Base-by-base conservation (phyloP, 306 rosid species). In the Pterocarpus santalinus region DNA sequence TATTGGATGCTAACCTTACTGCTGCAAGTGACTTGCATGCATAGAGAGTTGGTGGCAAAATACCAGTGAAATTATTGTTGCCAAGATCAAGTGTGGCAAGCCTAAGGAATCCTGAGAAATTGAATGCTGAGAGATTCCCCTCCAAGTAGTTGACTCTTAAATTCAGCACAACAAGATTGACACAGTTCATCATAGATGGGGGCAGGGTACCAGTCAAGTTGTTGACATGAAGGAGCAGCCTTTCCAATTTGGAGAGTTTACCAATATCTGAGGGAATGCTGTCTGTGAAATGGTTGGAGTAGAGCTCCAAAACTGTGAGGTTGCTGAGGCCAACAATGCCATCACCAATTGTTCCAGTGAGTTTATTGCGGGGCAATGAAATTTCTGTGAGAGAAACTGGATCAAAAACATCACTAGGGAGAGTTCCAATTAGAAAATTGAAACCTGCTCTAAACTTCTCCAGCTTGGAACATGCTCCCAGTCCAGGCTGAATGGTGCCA, bases 1-100 rank as follows among this genome's bases (percentile, higher is more conserved):
- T 55, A 83, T 95, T 95, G 39, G 60, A 82, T 12, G 98, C 93
- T 47, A 95, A 58, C 87, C 99, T 89, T 30, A 95, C 63, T 13
- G 98, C 99, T 61, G 81, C 79, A 46, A 95, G 88, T 66, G 94
- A 88, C 86, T 80, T 88, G 83, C 99, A 95, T 2, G 87, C 81
- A 87, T 90, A 95, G 77, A 95, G 96, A 77, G 88, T 89, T 36
- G 82, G 67, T 8, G 98, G 99, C 22, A 95, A 78, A 82, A 69
- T 66, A 81, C 99, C 98, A 2, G 82, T 82, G 56, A 95, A 93
- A 11, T 52, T 55, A 80, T 95, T 95, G 82, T 91, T 82, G 67
- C 98, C 93, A 62, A 95, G 97, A 81, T 95, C 99, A 65, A 95
- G 89, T 30, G 87, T 91, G 16, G 76, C 55, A 9, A 95, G 97